phyloP scores from a whole-genome alignment of 148 eudicot species.

The Fallopia convolvulus region DNA sequence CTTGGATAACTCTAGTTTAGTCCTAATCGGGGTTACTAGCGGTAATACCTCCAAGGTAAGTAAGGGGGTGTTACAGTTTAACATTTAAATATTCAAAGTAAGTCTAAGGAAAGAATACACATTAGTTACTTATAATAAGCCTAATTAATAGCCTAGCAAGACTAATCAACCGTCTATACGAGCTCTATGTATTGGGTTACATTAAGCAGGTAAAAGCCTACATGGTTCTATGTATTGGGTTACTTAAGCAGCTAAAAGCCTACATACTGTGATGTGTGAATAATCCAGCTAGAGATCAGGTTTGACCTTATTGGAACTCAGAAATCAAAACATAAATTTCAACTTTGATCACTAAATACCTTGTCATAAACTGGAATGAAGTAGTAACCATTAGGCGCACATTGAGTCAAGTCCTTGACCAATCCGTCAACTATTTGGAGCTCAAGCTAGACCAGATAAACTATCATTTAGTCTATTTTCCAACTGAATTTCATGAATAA shows the following conservation, averaged over 20 bases:
- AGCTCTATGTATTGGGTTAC: background rate
- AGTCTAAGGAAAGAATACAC: background rate
- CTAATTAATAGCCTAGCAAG: too few species aligned
- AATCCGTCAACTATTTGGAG: slow-evolving; percentile 88
- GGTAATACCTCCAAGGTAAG: too few species aligned
- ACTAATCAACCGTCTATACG: background rate
- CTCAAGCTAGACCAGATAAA: slow-evolving; percentile 58
- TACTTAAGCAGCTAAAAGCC: too few species aligned
- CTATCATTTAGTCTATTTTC: background rate
- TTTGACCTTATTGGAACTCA: background rate
- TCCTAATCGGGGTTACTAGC: too few species aligned
- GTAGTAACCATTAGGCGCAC: slow-evolving; percentile 99
- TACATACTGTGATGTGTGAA: too few species aligned
- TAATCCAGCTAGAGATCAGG: too few species aligned
- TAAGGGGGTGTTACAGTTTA: too few species aligned
- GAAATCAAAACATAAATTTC: background rate
- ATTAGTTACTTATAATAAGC: background rate
- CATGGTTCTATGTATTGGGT: too few species aligned
- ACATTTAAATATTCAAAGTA: background rate
- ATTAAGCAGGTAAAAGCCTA: background rate
- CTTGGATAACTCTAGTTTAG: too few species aligned
- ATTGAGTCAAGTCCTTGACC: slow-evolving; percentile 95
- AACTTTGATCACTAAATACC: slow-evolving; percentile 31
- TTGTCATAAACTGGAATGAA: slow-evolving; percentile 98
- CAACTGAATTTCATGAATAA: too few species aligned